These are phyloP conservation scores for Globisporangium mamillatum DNA, from an alignment of 352 stramenopile species.

Conservation along the genomic window DNA sequence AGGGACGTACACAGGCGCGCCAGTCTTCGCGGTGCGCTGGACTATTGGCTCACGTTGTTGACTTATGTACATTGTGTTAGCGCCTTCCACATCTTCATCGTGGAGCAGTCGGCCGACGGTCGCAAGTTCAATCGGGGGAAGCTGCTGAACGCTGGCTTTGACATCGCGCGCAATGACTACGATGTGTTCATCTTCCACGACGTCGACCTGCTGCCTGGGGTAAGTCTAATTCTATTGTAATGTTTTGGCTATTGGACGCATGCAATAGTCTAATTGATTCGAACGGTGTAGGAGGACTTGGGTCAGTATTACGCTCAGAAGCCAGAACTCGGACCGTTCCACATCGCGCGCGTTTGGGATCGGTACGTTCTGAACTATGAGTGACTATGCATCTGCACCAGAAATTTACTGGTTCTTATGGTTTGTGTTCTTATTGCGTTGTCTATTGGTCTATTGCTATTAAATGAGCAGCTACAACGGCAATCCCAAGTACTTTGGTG, in stretches of 20 bases:
- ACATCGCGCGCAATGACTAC: constrained; percentile 81
- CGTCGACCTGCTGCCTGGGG: constrained; percentile 91
- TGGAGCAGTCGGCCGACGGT: constrained; percentile 92
- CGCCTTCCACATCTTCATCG: constrained; percentile 91
- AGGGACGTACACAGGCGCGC: background rate
- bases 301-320: constrained; percentile 69
- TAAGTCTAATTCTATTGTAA: constrained; percentile 9
- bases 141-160: constrained; percentile 95
- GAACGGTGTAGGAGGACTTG: constrained; percentile 53
- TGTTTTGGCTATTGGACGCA: background rate
- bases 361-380: constrained; percentile 24
- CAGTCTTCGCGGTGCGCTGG: too few species aligned
- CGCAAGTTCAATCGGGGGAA: constrained; percentile 98
- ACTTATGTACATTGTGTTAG: constrained; percentile 10
- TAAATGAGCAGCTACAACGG: constrained; percentile 72
- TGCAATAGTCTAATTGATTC: background rate
- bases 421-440: background rate
- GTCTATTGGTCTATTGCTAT: too few species aligned
- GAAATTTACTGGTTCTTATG: background rate
- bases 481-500: constrained; percentile 94
- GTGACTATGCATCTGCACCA: background rate
- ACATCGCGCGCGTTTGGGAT: constrained; percentile 94
- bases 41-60: background rate
- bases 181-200: constrained; percentile 95
- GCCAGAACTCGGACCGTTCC: constrained; percentile 72